phyloP scores from a whole-genome alignment of 192 early-diverging fungal genomes.

The Mortierella claussenii region DNA sequence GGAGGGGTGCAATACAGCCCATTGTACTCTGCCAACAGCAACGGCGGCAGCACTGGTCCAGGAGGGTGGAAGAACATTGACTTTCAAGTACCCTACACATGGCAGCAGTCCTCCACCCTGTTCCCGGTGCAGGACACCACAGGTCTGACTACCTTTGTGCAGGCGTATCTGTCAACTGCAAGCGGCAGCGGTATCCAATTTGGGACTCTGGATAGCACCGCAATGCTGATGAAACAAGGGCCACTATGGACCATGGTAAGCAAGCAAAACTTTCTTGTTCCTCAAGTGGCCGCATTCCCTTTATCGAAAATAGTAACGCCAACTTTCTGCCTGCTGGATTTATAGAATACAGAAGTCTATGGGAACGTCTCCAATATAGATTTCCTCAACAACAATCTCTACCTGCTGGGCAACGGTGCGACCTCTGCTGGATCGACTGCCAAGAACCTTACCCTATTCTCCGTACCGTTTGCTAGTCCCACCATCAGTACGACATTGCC shows the following conservation, averaged over 20 bases:
- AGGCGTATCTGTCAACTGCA: not conserved
- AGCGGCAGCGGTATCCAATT: not conserved
- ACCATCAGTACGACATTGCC: not conserved
- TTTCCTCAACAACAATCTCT: not conserved
- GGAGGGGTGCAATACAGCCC: not conserved
- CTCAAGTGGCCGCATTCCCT: no score
- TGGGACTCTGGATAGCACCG: not conserved
- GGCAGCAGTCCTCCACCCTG: not conserved
- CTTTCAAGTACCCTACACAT: not conserved
- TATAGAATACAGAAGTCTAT: not conserved
- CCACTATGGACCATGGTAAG: not conserved
- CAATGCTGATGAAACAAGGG: not conserved
- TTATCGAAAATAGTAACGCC: no score
- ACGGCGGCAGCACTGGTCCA: not conserved
- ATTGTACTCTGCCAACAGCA: not conserved
- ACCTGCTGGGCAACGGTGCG: no score
- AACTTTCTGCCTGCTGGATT: no score
- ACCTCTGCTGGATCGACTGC: not conserved
- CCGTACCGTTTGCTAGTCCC: not conserved
- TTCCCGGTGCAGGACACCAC: not conserved
- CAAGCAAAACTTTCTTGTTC: not conserved
- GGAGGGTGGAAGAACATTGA: conserved; percentile 4
- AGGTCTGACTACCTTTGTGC: no score
- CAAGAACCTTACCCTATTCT: not conserved
- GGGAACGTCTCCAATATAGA: not conserved